phyloP scores from a whole-genome alignment of 1,284 basidiomycete genomes.

The Leccinum pseudoinsigne region DNA sequence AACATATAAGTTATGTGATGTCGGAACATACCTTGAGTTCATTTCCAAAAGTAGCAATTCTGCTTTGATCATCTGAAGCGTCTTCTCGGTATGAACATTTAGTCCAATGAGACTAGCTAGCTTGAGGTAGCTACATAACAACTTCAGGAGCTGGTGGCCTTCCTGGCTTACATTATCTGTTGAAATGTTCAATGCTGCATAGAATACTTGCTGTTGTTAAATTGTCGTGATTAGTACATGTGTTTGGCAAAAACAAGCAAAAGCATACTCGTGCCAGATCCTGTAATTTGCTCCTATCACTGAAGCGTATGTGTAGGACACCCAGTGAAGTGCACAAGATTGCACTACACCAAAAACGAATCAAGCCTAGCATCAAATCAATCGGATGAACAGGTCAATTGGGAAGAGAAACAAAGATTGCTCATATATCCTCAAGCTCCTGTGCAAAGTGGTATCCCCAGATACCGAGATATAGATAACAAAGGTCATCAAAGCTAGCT shows the following conservation, averaged over 20 bases:
- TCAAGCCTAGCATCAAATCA: background rate
- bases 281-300: slow-evolving; percentile 9
- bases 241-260: too few relatives aligned
- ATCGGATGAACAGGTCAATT: too few relatives aligned
- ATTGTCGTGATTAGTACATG: background rate
- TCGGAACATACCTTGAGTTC: background rate
- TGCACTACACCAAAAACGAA: background rate
- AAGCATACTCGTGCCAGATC: slow-evolving; percentile 4
- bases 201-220: slow-evolving; percentile 2
- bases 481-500: background rate
- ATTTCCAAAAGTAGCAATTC: background rate
- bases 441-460: slow-evolving; percentile 3
- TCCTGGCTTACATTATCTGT: background rate
- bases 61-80: background rate
- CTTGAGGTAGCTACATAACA: slow-evolving; percentile 1
- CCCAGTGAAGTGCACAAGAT: background rate
- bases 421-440: too few relatives aligned
- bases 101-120: background rate
- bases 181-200: background rate
- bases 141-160: background rate
- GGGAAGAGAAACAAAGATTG: too few relatives aligned
- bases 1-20: background rate
- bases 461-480: background rate
- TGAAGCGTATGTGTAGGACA: background rate
- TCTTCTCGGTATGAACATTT: slow-evolving; percentile 2